Base-by-base conservation (phyloP, 148 eudicot genomes). In the Drosera capensis region DNA sequence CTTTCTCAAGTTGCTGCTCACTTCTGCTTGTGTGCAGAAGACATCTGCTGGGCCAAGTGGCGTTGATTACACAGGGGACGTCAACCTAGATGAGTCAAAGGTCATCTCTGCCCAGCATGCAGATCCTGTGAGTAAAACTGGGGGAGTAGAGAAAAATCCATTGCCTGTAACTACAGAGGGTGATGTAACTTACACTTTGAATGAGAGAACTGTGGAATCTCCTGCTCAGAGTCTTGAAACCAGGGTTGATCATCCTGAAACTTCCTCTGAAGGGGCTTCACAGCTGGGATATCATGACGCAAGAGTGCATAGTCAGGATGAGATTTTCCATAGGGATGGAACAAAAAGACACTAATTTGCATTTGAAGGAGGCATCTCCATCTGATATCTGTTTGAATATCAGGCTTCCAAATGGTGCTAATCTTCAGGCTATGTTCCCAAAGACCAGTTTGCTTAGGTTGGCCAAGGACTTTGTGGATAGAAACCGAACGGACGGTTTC, bases 371-470 rank as follows among this genome's bases (percentile, higher is more conserved):
- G 0, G 46, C 20, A 23, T 50, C 54, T 54, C 57, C 76, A 50
- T 56, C 57, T 50, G 70, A 72, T 51, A 65, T 77, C 47, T 60
- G 51, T 44, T 43, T 77, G 38, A 77, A 72, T 58, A 60, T 77
- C 51, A 63, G 73, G 21, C 40, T 77, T 40, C 76, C 71, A 46
- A 71, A 70, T 55, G 75, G 76, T 54, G 35, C 68, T 42, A 73
- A 52, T 58, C 46, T 77, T 50, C 79, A 72, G 48, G 71, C 58
- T 31, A 77, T 63, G 65, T 70, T 77, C 47, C 48, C 54, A 13
- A 15, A 67, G 55, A 52, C 40, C 26, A 57, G 55, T 60, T 66
- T 73, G 50, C 46, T 77, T 40, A 57, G 47, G 53, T 58, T 63
- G 71, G 79, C 72, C 29, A 72, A 65, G 54, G 60, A 55, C 39